Conservation (phyloP, 169 alveolate species). For the Plasmodium coatneyi region DNA sequence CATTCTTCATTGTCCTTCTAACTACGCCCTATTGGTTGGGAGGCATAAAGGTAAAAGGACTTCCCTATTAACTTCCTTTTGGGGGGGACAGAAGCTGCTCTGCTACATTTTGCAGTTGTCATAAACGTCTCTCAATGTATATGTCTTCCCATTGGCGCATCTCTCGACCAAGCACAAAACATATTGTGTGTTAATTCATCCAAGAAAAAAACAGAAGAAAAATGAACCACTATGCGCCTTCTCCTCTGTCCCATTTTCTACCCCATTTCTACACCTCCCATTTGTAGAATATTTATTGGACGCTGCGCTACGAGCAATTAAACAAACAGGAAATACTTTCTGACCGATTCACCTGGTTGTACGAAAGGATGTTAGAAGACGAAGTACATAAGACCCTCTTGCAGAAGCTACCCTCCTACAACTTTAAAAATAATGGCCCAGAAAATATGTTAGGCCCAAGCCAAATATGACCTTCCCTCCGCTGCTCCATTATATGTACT, state of each 20-base stretch:
- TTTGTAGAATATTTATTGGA: conserved; percentile 84
- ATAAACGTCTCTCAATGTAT: background rate
- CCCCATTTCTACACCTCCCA: background rate
- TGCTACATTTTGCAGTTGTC: background rate
- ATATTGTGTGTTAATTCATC: background rate
- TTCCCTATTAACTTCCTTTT: background rate
- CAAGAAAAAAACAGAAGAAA: background rate
- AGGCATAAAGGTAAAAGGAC: conserved; percentile 72
- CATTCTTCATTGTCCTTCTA: conserved; percentile 75
- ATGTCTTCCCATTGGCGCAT: background rate
- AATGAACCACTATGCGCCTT: background rate
- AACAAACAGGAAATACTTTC: conserved; percentile 85
- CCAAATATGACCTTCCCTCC: conserved; percentile 10
- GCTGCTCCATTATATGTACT: background rate
- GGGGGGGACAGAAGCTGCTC: background rate
- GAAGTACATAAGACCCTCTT: conserved; percentile 65
- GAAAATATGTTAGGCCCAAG: conserved; percentile 74
- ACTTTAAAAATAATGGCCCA: conserved; percentile 70
- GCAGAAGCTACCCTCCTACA: conserved; percentile 62
- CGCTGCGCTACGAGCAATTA: conserved; percentile 79
- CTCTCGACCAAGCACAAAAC: background rate
- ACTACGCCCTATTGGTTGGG: conserved; percentile 79
- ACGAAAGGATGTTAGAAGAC: conserved; percentile 85
- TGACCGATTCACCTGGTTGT: conserved; percentile 85
- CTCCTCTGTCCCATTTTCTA: background rate